phyloP scores from a whole-genome alignment of 1,284 basidiomycete species.

The Hypsizygus ulmarius region DNA sequence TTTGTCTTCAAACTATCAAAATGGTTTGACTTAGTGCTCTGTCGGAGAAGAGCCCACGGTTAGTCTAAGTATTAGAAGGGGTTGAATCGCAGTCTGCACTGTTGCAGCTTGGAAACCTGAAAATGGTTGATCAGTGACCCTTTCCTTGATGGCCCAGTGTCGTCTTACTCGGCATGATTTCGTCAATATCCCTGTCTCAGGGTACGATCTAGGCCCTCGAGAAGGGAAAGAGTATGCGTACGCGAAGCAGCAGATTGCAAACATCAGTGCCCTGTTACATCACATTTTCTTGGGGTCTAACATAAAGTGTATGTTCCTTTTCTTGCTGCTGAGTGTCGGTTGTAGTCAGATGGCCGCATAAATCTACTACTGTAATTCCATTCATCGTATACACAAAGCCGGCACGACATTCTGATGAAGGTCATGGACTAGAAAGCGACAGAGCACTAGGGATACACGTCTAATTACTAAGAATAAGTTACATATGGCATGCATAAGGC shows the following conservation, averaged over 20 bases:
- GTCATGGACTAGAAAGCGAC: background rate
- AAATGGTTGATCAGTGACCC: slow-evolving; percentile 8
- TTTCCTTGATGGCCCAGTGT: background rate
- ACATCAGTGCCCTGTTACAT: slow-evolving; percentile 1
- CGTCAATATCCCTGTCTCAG: slow-evolving; percentile 33
- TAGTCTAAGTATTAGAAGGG: slow-evolving; percentile 2
- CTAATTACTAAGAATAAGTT: slow-evolving; percentile 5
- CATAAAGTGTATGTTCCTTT: no score
- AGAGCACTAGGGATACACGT: slow-evolving; percentile 14
- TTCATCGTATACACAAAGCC: background rate
- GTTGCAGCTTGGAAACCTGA: slow-evolving; percentile 6
- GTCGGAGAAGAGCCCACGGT: slow-evolving; percentile 15
- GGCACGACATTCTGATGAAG: background rate
- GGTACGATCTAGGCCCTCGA: slow-evolving; percentile 32
- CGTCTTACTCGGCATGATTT: background rate
- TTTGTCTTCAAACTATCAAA: slow-evolving; percentile 30
- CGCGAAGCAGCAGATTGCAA: slow-evolving; percentile 10
- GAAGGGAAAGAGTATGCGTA: slow-evolving; percentile 35
- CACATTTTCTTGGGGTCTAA: no score
- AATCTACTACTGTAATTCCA: no score
- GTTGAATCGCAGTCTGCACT: slow-evolving; percentile 1
- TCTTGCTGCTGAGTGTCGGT: no score
- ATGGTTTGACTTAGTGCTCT: slow-evolving; percentile 16
- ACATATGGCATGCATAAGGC: slow-evolving; percentile 2
- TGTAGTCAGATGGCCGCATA: no score